A percentile compares a stretch with the other conserved stretches of the same genome.
Evolutionary conservation across 1,139 yeast genomes (phyloP).

Genomic region (Lodderomyces oxycetoniae): DNA sequence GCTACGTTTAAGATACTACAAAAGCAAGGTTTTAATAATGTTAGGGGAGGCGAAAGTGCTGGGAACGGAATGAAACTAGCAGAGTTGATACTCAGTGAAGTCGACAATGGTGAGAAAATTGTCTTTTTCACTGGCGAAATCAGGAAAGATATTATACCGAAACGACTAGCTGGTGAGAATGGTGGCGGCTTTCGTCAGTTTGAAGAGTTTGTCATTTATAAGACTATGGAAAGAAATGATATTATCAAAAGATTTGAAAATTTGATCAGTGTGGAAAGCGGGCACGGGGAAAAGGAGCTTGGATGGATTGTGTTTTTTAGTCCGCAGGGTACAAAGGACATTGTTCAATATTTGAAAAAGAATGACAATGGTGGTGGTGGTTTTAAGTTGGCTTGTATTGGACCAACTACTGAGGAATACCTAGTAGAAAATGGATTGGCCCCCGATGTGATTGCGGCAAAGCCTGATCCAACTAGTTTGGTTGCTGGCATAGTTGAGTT

Average conservation of each 20-base stretch:
- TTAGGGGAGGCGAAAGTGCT: constrained; percentile 70
- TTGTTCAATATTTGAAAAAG: constrained; percentile 43
- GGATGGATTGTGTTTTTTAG: constrained; percentile 84
- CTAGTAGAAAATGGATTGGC: constrained; percentile 44
- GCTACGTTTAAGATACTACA: constrained; percentile 66
- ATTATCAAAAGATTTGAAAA: constrained; percentile 37
- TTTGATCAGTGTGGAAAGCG: not conserved
- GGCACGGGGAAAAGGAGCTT: not conserved
- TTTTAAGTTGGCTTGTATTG: constrained; percentile 69
- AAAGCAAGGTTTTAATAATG: constrained; percentile 59
- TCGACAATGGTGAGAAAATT: constrained; percentile 24
- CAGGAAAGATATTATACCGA: constrained; percentile 77
- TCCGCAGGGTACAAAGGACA: constrained; percentile 76
- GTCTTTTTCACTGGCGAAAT: constrained; percentile 84
- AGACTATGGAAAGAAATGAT: constrained; percentile 51
- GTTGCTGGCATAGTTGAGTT: constrained; percentile 28
- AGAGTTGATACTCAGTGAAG: constrained; percentile 47
- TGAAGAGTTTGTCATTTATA: constrained; percentile 63
- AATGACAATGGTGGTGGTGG: not conserved
- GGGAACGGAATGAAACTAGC: constrained; percentile 79
- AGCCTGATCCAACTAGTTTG: constrained; percentile 68
- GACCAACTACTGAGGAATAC: constrained; percentile 83
- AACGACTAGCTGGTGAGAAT: constrained; percentile 33
- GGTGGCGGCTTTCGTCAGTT: constrained; percentile 40
- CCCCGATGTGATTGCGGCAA: constrained; percentile 62